Conservation (phyloP, 140 eudicot species). For the Erigeron philadelphicus region DNA sequence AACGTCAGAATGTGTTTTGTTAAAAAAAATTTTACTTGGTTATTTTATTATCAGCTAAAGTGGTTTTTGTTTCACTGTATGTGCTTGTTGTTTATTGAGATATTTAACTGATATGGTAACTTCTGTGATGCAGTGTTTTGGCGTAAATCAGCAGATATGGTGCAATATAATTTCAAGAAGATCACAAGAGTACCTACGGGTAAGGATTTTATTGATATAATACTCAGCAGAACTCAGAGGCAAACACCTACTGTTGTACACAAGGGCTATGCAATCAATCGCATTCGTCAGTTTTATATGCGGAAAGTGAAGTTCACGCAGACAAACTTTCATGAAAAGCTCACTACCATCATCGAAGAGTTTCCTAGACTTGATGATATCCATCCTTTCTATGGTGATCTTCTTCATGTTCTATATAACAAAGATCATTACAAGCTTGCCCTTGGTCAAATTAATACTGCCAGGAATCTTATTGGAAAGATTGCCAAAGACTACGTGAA, state of each 20-base stretch:
- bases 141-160: constrained; percentile 46
- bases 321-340: constrained; percentile 74
- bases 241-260: constrained; percentile 94
- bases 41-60: not conserved
- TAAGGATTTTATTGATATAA: constrained; percentile 79
- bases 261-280: constrained; percentile 91
- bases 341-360: constrained; percentile 81
- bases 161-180: constrained; percentile 86
- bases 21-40: not conserved
- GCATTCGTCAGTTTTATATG: constrained; percentile 86
- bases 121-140: constrained; percentile 19
- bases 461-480: constrained; percentile 71
- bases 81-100: not conserved
- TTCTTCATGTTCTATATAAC: constrained; percentile 81
- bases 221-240: constrained; percentile 85
- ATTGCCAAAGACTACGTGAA: constrained; percentile 85
- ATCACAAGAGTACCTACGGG: constrained; percentile 92
- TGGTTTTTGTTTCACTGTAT: not conserved
- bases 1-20: not conserved
- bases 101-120: not conserved
- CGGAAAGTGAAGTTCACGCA: constrained; percentile 87
- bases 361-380: constrained; percentile 86
- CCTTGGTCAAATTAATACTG: constrained; percentile 89
- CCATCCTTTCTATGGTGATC: constrained; percentile 96
- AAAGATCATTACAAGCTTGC: constrained; percentile 97